Conservation (phyloP, 225 moss, liverwort and hornwort species). For the Polytrichum formosum region DNA sequence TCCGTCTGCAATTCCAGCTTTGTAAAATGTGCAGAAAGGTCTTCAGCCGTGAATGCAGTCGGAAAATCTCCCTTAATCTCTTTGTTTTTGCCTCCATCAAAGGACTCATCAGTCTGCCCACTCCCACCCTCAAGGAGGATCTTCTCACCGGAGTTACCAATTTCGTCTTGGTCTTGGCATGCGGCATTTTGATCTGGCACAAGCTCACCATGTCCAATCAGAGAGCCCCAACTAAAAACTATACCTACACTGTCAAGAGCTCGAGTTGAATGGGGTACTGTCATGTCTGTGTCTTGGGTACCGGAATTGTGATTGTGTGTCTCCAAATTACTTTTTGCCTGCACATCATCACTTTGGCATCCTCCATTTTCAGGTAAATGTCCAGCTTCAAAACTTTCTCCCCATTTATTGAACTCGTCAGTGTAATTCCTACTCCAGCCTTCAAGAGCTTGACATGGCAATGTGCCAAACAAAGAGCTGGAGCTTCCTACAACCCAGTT, state of each 20-base stretch:
- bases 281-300: neutral
- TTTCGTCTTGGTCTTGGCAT: neutral
- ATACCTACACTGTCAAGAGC: neutral
- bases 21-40: slow-evolving; percentile 1
- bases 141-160: neutral
- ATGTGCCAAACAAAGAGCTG: neutral
- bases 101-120: neutral
- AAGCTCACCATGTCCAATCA: neutral
- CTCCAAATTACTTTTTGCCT: no score
- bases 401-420: neutral
- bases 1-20: neutral
- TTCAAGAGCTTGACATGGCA: neutral
- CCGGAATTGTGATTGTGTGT: no score
- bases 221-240: neutral
- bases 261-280: neutral
- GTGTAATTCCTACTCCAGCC: neutral
- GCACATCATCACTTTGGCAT: neutral
- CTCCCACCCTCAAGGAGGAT: neutral
- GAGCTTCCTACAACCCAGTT: neutral
- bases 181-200: neutral
- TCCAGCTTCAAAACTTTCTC: neutral
- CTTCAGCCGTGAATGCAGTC: neutral
- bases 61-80: neutral
- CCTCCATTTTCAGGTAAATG: neutral
- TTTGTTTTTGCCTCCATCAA: neutral